These are phyloP conservation scores for Saccharomycopsis microspora DNA, from an alignment of 805 yeast species.

Conservation along the genomic window DNA sequence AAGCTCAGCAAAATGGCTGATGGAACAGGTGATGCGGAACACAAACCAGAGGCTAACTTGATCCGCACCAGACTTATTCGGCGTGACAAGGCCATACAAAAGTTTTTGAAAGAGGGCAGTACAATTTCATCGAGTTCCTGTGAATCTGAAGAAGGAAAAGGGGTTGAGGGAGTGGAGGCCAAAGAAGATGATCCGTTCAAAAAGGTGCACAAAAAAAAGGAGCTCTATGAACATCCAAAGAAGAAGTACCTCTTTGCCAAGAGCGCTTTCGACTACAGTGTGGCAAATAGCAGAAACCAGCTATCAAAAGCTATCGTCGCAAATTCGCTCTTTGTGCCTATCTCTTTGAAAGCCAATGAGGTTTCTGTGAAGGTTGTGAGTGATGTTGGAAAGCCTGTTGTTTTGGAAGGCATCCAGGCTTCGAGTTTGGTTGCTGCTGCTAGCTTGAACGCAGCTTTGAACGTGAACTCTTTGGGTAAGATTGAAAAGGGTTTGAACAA, in stretches of 20 bases:
- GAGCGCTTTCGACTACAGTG: slow-evolving; percentile 4
- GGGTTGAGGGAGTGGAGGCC: background rate
- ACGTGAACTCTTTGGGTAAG: background rate
- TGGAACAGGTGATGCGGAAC: no score
- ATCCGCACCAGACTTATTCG: background rate
- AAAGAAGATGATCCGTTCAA: background rate
- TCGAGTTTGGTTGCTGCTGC: no score
- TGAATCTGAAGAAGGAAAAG: background rate
- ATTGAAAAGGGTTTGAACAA: background rate
- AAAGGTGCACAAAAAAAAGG: background rate
- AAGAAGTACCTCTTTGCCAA: background rate
- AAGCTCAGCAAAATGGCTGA: slow-evolving; percentile 24
- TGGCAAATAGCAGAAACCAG: slow-evolving; percentile 8
- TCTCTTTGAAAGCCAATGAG: slow-evolving; percentile 13
- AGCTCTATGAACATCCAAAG: background rate
- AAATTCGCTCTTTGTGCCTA: slow-evolving; percentile 21
- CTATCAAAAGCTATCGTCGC: slow-evolving; percentile 10
- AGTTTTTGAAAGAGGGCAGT: background rate
- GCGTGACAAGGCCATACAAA: background rate
- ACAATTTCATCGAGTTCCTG: background rate
- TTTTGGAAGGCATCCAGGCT: background rate
- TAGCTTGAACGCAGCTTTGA: background rate
- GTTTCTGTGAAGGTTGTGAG: no score
- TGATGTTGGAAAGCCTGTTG: background rate
- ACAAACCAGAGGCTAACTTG: background rate